Evolutionary conservation across 768 basidiomycete species (phyloP).

Genomic region (Calocera cornea): DNA sequence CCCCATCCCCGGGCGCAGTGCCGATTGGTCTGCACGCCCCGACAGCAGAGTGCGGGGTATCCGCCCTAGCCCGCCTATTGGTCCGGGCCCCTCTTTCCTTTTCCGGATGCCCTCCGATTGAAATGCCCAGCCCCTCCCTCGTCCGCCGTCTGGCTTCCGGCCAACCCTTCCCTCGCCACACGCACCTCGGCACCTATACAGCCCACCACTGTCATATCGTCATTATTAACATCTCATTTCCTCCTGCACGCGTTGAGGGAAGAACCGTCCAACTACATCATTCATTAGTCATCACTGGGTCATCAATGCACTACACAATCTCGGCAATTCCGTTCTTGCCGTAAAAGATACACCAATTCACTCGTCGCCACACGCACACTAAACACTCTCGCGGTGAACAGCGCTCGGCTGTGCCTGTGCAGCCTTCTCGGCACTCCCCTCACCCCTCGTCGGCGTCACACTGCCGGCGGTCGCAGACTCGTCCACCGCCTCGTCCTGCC

Average conservation of each 20-base stretch:
- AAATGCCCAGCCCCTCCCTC: too few species aligned
- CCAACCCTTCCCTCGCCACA: too few species aligned
- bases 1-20: background rate
- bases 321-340: background rate
- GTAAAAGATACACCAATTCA: too few species aligned
- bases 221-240: too few species aligned
- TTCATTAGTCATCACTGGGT: background rate
- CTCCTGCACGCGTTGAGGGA: too few species aligned
- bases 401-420: background rate
- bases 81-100: background rate
- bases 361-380: too few species aligned
- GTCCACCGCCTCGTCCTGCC: slow-evolving; percentile 23
- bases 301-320: background rate
- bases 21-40: background rate
- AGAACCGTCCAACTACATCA: background rate
- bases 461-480: slow-evolving; percentile 28
- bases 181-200: too few species aligned
- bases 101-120: background rate
- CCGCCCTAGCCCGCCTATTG: background rate
- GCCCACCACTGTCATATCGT: too few species aligned
- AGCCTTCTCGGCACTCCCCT: background rate
- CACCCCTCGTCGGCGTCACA: too few species aligned
- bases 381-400: background rate
- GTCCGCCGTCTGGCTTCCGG: too few species aligned
- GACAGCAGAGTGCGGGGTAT: background rate